phyloP scores from a whole-genome alignment of 164 flowering plant genomes.

The Protea cynaroides region DNA sequence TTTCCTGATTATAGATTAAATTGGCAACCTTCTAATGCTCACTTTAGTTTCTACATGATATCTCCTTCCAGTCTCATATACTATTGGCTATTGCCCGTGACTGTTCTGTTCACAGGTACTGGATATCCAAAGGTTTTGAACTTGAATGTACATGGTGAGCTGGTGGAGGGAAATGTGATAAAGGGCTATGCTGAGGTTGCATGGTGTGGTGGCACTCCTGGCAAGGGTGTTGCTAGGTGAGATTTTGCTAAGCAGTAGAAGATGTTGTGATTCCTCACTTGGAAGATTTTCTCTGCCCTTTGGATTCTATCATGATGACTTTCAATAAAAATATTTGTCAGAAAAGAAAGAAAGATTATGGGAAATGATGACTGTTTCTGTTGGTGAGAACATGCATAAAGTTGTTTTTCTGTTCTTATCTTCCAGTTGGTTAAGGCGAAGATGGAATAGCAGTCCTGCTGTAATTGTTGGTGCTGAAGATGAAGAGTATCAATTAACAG shows the following conservation, averaged over 20 bases:
- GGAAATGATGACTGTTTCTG: not conserved
- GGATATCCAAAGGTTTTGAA: constrained; percentile 87
- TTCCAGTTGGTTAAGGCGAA: constrained; percentile 90
- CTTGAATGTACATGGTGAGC: constrained; percentile 77
- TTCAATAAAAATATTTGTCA: not conserved
- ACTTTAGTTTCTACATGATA: not conserved
- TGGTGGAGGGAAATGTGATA: constrained; percentile 79
- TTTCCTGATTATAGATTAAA: too few species aligned
- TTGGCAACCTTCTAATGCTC: too few species aligned
- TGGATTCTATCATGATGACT: not conserved
- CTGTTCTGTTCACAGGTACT: constrained; percentile 49
- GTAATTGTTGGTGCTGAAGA: constrained; percentile 91
- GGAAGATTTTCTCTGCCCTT: not conserved
- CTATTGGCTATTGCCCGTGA: not conserved
- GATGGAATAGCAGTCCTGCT: constrained; percentile 91
- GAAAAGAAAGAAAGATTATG: too few species aligned
- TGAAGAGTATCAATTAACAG: constrained; percentile 68
- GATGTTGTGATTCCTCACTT: not conserved
- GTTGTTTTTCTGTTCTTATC: constrained; percentile 3
- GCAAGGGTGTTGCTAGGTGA: constrained; percentile 92
- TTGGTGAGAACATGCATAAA: not conserved
- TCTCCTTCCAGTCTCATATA: too few species aligned
- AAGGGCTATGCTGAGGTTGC: constrained; percentile 84
- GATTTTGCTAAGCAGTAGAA: constrained; percentile 6
- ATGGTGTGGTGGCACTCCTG: constrained; percentile 99